Evolutionary conservation across 2,329 filamentous ascomycete species (phyloP).

Genomic region (Diplodia scrobiculata): DNA sequence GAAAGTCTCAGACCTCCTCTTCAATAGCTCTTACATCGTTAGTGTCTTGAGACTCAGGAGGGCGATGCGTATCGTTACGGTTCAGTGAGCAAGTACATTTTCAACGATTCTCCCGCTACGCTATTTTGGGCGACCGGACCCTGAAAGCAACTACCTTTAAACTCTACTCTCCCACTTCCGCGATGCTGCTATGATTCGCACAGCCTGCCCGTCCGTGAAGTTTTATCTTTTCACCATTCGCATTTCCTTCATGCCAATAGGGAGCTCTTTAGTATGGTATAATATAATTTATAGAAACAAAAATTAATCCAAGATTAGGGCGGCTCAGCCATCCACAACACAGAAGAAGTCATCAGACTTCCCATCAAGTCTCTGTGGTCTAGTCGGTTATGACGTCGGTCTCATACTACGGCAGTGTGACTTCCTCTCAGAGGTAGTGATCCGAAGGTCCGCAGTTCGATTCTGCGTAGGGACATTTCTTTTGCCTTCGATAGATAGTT

Average conservation of each 20-base stretch:
- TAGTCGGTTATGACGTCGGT: slow-evolving; percentile 32
- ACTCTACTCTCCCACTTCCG: not conserved
- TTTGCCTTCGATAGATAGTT: not conserved
- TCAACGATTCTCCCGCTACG: not conserved
- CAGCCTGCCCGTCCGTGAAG: not conserved
- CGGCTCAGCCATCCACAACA: not conserved
- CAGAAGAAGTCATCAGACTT: not conserved
- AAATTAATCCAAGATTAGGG: not conserved
- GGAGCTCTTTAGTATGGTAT: not conserved
- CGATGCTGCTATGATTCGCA: too few species aligned
- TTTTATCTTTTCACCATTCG: not conserved
- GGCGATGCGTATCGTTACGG: too few species aligned
- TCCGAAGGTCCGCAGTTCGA: slow-evolving; percentile 31
- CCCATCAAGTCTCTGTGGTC: slow-evolving; percentile 28
- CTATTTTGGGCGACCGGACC: not conserved
- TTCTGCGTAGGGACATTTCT: slow-evolving; percentile 28
- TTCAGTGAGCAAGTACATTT: too few species aligned
- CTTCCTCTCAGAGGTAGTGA: slow-evolving; percentile 13
- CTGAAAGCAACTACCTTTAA: not conserved
- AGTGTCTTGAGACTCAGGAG: too few species aligned
- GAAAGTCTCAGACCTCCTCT: too few species aligned
- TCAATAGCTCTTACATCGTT: too few species aligned
- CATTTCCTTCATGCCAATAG: too few species aligned
- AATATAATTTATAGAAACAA: rapidly evolving
- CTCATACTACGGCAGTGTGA: slow-evolving; percentile 26